phyloP scores from a whole-genome alignment of 306 rosid species.

The Cyamopsis tetragonoloba region DNA sequence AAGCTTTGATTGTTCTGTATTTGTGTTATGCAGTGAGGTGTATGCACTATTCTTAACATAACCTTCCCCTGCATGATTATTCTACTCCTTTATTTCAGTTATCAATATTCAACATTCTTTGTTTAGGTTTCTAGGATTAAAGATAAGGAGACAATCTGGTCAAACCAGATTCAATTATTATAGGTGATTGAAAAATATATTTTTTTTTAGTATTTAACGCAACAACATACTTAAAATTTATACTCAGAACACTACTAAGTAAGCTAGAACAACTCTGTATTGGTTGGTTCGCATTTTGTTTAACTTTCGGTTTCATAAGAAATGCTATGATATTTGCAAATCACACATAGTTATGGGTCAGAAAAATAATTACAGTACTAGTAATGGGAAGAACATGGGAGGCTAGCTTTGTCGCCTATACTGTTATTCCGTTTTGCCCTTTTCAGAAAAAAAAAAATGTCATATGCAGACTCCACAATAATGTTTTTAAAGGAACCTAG shows the following conservation, averaged over 20 bases:
- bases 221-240: no score
- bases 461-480: conserved; percentile 52
- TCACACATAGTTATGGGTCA: conserved; percentile 14
- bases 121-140: no score
- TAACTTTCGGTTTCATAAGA: neutral
- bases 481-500: conserved; percentile 31
- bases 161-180: no score
- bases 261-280: no score
- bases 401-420: conserved; percentile 33
- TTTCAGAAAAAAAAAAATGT: conserved; percentile 40
- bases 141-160: no score
- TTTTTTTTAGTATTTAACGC: no score
- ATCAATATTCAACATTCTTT: neutral
- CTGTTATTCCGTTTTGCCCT: conserved; percentile 45
- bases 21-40: neutral
- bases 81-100: neutral
- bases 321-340: conserved; percentile 10
- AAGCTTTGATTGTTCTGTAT: no score
- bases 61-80: neutral
- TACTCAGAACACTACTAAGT: no score
- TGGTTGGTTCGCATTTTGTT: no score
- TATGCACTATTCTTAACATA: neutral
- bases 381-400: conserved; percentile 75
- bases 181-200: no score
- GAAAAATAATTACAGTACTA: conserved; percentile 24